phyloP scores from a whole-genome alignment of 2,329 filamentous ascomycete genomes.

The Eutypa lata region DNA sequence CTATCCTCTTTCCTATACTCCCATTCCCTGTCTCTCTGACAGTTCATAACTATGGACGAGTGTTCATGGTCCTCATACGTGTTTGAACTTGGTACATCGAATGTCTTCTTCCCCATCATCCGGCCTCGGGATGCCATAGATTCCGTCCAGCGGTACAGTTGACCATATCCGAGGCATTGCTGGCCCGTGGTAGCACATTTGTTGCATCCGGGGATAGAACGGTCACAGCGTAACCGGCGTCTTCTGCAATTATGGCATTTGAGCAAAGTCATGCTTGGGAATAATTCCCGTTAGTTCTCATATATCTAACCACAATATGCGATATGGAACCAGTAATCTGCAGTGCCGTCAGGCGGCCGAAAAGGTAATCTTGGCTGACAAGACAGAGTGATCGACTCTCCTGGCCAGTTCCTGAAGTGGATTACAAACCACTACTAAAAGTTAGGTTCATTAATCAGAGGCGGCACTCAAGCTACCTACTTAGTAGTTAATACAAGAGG shows the following conservation, averaged over 20 bases:
- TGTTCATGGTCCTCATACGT: conserved; percentile 1
- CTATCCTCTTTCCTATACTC: background rate
- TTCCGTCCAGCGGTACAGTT: conserved; percentile 57
- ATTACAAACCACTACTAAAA: no score
- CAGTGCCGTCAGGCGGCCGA: no score
- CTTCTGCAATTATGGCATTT: conserved; percentile 60
- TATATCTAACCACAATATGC: background rate
- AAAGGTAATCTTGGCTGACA: no score
- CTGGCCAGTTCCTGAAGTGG: no score
- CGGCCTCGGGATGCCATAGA: conserved; percentile 49
- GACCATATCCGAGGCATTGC: conserved; percentile 61
- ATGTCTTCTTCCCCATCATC: conserved; percentile 25
- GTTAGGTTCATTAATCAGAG: no score
- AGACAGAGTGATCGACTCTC: no score
- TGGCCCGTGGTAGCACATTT: conserved; percentile 55
- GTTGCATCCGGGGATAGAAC: conserved; percentile 55
- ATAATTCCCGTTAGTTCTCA: background rate
- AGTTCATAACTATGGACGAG: background rate
- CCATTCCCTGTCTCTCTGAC: background rate
- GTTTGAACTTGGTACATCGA: background rate
- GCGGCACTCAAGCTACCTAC: no score
- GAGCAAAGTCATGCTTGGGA: background rate
- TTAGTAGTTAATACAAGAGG: no score
- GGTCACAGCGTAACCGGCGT: conserved; percentile 59
- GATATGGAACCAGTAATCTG: no score